Conservation (phyloP, 2,329 filamentous ascomycete genomes). For the Escovopsis weberi region DNA sequence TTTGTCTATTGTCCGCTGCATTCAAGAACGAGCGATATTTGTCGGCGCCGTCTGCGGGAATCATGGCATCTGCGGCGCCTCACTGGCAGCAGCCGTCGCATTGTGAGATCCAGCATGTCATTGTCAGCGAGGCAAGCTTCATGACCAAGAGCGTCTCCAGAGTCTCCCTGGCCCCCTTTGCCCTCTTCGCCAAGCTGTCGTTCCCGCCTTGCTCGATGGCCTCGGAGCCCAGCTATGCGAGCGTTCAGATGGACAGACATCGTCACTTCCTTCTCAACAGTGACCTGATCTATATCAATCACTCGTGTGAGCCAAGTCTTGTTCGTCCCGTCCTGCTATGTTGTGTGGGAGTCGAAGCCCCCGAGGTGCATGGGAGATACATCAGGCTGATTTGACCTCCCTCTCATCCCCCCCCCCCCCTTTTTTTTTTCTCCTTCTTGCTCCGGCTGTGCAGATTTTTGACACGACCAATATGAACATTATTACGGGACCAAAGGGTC, state of each 20-base stretch:
- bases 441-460: constrained; percentile 32
- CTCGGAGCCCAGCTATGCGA: constrained; percentile 44
- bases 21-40: too few species aligned
- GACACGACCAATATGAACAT: constrained; percentile 43
- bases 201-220: constrained; percentile 49
- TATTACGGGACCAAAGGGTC: constrained; percentile 41
- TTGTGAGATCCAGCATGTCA: constrained; percentile 40
- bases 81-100: constrained; percentile 48
- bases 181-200: constrained; percentile 49
- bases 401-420: neutral
- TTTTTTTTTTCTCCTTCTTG: neutral
- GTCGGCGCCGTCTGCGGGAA: neutral
- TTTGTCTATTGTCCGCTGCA: too few species aligned
- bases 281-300: constrained; percentile 53
- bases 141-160: constrained; percentile 45
- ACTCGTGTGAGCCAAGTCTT: constrained; percentile 51
- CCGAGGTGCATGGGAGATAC: neutral
- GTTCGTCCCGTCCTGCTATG: constrained; percentile 25
- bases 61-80: constrained; percentile 42
- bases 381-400: neutral
- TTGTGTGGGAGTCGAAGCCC: too few species aligned
- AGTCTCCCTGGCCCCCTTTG: constrained; percentile 43
- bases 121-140: constrained; percentile 38
- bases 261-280: constrained; percentile 49
- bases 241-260: constrained; percentile 43